These are phyloP conservation scores for Phytophthora tentaculata DNA, from an alignment of 352 stramenopile species.

Conservation along the genomic window DNA sequence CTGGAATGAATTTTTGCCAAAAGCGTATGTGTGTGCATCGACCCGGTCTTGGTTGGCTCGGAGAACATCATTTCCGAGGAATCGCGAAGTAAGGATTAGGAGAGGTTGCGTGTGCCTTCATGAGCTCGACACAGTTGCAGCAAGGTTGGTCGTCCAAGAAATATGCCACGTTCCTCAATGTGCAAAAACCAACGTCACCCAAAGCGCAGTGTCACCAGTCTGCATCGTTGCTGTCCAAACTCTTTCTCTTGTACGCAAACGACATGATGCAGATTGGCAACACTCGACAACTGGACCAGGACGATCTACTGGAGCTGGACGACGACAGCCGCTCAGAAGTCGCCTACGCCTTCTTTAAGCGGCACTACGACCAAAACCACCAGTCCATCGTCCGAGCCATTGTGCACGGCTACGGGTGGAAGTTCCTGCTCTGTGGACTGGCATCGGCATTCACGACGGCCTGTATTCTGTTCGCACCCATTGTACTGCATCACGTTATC, in stretches of 20 bases:
- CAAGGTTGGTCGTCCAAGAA: background rate
- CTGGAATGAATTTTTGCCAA: too few species aligned
- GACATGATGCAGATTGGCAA: background rate
- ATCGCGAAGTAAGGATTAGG: too few species aligned
- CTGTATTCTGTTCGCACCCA: background rate
- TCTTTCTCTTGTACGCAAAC: background rate
- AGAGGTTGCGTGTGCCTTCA: background rate
- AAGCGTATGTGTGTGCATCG: too few species aligned
- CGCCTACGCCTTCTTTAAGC: background rate
- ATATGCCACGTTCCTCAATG: background rate
- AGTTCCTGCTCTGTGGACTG: background rate
- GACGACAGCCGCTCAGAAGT: background rate
- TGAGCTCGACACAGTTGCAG: background rate
- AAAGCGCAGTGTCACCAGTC: background rate
- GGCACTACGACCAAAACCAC: background rate
- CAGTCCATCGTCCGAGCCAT: background rate
- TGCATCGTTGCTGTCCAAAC: background rate
- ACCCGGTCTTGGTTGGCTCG: background rate
- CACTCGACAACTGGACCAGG: background rate
- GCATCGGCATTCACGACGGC: background rate
- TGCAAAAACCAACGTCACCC: background rate
- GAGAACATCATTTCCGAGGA: background rate
- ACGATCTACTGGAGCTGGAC: background rate
- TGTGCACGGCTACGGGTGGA: background rate
- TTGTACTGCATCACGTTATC: background rate